These are phyloP conservation scores for Fraxinus floribunda DNA, from an alignment of 305 asterid genomes.

Conservation along the genomic window DNA sequence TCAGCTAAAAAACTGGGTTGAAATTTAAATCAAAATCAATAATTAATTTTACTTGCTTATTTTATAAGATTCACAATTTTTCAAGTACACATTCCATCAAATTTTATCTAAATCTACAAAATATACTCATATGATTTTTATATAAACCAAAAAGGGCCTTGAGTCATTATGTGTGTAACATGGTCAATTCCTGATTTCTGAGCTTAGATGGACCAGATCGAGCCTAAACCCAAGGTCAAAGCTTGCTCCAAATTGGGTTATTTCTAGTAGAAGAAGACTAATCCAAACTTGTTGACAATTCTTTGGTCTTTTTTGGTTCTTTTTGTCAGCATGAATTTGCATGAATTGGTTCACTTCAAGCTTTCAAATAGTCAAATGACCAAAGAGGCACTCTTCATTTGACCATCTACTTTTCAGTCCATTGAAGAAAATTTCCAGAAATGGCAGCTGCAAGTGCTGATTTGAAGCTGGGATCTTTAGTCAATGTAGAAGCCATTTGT, in stretches of 20 bases:
- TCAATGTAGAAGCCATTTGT: slow-evolving; percentile 90
- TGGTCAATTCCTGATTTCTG: not conserved
- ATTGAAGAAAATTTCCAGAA: slow-evolving; percentile 70
- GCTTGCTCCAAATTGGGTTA: not conserved
- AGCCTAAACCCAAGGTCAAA: slow-evolving; percentile 15
- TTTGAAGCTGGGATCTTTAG: slow-evolving; percentile 86
- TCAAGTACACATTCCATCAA: too few relatives aligned
- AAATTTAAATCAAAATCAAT: too few relatives aligned
- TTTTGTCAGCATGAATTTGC: not conserved
- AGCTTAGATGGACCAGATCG: not conserved
- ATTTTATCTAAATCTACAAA: too few relatives aligned
- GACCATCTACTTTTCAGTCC: slow-evolving; percentile 33
- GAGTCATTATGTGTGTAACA: not conserved
- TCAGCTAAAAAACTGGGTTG: not conserved
- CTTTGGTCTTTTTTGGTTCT: not conserved
- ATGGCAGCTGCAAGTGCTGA: slow-evolving; percentile 93
- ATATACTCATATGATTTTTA: too few relatives aligned
- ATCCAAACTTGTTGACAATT: not conserved
- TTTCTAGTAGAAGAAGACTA: not conserved
- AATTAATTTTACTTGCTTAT: too few relatives aligned
- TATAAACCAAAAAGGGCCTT: not conserved
- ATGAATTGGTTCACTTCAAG: not conserved
- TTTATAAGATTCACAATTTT: not conserved
- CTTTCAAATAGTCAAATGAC: not conserved
- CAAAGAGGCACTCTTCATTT: not conserved